phyloP scores from a whole-genome alignment of 306 rosid genomes.

The Begonia fuchsioides region DNA sequence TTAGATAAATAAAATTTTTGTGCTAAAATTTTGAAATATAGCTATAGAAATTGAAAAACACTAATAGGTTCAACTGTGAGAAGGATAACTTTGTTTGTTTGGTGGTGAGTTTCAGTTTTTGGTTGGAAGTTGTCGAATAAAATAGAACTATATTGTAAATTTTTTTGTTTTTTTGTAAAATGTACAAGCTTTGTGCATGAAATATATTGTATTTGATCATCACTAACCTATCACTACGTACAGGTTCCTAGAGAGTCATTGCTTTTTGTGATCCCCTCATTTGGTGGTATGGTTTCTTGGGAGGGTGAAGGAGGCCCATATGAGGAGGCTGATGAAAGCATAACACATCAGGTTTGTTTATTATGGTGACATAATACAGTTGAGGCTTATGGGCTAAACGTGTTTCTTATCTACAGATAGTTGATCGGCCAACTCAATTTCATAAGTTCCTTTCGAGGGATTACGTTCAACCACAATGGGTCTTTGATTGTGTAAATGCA shows the following conservation, averaged over 20 bases:
- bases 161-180: not conserved
- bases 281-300: constrained; percentile 92
- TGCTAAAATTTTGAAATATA: too few species aligned
- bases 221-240: constrained; percentile 2
- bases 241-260: constrained; percentile 89
- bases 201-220: not conserved
- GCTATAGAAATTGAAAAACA: too few species aligned
- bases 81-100: too few species aligned
- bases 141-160: too few species aligned
- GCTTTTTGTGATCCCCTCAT: constrained; percentile 77
- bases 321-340: constrained; percentile 52
- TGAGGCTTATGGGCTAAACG: not conserved
- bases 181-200: too few species aligned
- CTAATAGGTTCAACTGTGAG: too few species aligned
- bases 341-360: constrained; percentile 64
- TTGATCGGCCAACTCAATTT: constrained; percentile 63
- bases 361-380: not conserved
- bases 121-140: too few species aligned
- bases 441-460: constrained; percentile 62
- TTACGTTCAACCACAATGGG: constrained; percentile 96
- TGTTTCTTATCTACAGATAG: constrained; percentile 35
- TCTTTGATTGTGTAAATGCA: constrained; percentile 75
- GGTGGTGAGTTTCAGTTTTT: too few species aligned
- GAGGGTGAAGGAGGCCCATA: constrained; percentile 85
- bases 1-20: too few species aligned